A percentile compares a stretch with the other conserved stretches of the same genome.
Conservation (phyloP, 2,329 filamentous ascomycete genomes). For the Verticillium zaregamsianum region DNA sequence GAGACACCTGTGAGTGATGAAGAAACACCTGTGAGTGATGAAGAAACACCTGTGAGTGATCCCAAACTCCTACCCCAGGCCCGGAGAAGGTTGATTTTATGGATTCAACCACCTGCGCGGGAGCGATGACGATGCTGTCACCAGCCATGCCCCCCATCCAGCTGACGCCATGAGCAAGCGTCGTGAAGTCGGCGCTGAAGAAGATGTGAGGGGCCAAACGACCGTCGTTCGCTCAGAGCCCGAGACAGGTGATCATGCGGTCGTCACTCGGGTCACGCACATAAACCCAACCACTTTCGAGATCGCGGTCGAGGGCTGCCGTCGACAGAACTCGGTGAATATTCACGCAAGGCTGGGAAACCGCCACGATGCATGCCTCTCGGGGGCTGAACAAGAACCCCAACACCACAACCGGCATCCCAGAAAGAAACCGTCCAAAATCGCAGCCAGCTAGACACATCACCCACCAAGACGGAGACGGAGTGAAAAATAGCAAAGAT, state of each 20-base stretch:
- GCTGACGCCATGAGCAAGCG: not conserved
- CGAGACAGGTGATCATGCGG: not conserved
- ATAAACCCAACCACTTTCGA: not conserved
- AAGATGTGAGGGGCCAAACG: not conserved
- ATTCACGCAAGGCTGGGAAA: not conserved
- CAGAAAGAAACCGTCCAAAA: no score
- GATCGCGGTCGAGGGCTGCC: not conserved
- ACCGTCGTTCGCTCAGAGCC: not conserved
- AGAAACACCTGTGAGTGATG: no score
- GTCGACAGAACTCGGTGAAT: not conserved
- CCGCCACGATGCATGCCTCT: not conserved
- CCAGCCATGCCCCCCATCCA: not conserved
- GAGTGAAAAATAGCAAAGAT: no score
- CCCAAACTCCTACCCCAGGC: no score
- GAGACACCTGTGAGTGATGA: no score
- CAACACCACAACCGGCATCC: no score
- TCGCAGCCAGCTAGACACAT: not conserved
- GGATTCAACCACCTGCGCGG: not conserved
- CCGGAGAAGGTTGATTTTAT: not conserved
- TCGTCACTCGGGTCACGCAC: not conserved
- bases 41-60: no score
- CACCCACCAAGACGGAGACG: not conserved
- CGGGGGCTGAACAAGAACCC: not conserved
- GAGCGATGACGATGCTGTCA: not conserved
- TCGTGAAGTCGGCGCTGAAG: not conserved